phyloP scores from a whole-genome alignment of 2,329 filamentous ascomycete genomes.

The Fusarium praegraminearum region DNA sequence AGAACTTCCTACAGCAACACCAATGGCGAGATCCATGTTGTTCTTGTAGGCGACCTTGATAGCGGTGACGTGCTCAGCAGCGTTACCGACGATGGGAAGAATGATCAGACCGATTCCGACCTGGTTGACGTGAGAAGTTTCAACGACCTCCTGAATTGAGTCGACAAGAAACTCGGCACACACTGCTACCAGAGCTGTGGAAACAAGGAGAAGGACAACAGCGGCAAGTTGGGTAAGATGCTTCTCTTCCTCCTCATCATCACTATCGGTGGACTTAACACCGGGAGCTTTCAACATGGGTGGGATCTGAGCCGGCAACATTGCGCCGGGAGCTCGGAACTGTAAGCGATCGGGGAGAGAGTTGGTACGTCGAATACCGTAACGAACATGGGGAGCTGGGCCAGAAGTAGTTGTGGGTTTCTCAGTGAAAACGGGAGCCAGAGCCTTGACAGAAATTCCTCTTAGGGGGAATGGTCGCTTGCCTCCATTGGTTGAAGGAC shows the following conservation, averaged over 20 bases:
- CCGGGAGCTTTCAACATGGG: conserved; percentile 51
- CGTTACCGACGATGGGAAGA: conserved; percentile 79
- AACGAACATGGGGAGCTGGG: conserved; percentile 67
- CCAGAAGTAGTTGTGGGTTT: conserved; percentile 55
- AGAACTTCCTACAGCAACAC: conserved; percentile 76
- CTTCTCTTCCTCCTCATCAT: conserved; percentile 55
- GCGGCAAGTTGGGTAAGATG: conserved; percentile 68
- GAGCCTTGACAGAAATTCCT: conserved; percentile 72
- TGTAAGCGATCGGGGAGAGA: conserved; percentile 77
- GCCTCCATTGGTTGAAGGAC: conserved; percentile 25
- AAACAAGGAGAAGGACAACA: conserved; percentile 70
- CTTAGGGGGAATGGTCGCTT: conserved; percentile 68
- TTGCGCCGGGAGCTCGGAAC: conserved; percentile 61
- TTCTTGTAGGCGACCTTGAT: conserved; percentile 79
- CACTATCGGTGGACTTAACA: conserved; percentile 41
- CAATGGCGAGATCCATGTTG: conserved; percentile 81
- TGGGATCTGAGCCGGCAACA: conserved; percentile 63
- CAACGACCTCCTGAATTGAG: conserved; percentile 73
- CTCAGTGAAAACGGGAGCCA: conserved; percentile 77
- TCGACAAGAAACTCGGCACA: conserved; percentile 79
- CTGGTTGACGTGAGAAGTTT: conserved; percentile 68
- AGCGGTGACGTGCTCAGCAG: conserved; percentile 78
- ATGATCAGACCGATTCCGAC: conserved; percentile 79
- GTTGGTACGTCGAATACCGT: conserved; percentile 78
- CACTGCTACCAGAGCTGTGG: conserved; percentile 73